Percentiles rank a stretch among this genome's conserved stretches.
Conservation (phyloP, 805 yeast genomes). For the Teunomyces panamensis region DNA sequence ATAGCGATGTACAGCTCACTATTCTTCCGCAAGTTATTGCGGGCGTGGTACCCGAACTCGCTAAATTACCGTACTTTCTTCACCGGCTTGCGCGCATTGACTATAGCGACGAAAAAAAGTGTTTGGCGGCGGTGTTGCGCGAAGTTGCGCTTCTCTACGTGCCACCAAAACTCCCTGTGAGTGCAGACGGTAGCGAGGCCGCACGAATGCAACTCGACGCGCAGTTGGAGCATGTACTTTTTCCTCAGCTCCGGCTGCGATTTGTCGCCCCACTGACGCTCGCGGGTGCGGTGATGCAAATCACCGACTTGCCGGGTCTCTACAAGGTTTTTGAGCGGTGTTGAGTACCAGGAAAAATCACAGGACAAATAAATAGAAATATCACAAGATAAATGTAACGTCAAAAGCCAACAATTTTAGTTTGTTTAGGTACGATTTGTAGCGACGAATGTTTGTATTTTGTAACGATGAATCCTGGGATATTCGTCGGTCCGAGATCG, state of each 20-base stretch:
- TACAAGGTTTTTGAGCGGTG: slow-evolving; percentile 94
- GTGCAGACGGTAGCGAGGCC: slow-evolving; percentile 12
- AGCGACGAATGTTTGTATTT: no score
- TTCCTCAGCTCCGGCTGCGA: slow-evolving; percentile 61
- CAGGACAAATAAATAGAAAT: neutral
- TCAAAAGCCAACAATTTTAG: neutral
- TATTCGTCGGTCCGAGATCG: no score
- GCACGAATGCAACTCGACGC: slow-evolving; percentile 14
- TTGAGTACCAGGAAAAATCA: slow-evolving; percentile 18
- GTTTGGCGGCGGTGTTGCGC: slow-evolving; percentile 61
- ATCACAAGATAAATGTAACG: neutral
- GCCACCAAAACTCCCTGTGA: slow-evolving; percentile 48
- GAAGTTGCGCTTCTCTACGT: slow-evolving; percentile 73
- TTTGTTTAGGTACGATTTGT: no score
- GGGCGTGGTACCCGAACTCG: slow-evolving; percentile 58
- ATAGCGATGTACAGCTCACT: slow-evolving; percentile 31
- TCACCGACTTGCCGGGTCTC: slow-evolving; percentile 88
- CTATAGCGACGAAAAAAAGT: slow-evolving; percentile 65
- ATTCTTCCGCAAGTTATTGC: slow-evolving; percentile 68
- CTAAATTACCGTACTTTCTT: slow-evolving; percentile 66
- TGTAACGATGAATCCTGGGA: no score
- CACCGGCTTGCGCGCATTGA: slow-evolving; percentile 55
- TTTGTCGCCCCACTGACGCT: slow-evolving; percentile 62
- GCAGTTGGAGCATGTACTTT: slow-evolving; percentile 53
- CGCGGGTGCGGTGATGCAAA: slow-evolving; percentile 61